These are phyloP conservation scores for Xerocomellus amylosporus DNA, from an alignment of 768 basidiomycete genomes.

Conservation along the genomic window DNA sequence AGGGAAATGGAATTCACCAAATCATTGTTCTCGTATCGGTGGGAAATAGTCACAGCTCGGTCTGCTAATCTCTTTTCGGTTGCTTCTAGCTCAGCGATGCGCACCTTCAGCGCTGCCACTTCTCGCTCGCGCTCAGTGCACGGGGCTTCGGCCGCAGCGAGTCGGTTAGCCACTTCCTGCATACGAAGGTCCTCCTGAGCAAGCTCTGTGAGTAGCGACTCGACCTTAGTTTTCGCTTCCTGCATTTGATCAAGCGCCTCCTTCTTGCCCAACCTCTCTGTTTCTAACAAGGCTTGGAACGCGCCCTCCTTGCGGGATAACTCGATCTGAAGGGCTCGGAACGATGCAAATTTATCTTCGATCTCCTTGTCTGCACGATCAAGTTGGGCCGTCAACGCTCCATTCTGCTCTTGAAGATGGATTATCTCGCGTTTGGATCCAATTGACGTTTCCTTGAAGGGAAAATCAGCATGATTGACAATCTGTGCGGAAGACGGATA, in stretches of 20 bases:
- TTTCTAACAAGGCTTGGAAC: conserved; percentile 21
- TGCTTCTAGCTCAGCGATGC: conserved; percentile 28
- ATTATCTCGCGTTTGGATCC: conserved; percentile 17
- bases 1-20: conserved; percentile 38
- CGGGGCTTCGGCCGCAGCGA: conserved; percentile 23
- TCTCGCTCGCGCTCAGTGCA: conserved; percentile 31
- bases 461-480: background rate
- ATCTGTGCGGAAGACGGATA: background rate
- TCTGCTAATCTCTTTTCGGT: conserved; percentile 27
- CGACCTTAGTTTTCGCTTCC: conserved; percentile 18
- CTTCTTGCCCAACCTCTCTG: conserved; percentile 20
- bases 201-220: conserved; percentile 24
- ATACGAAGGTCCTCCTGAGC: conserved; percentile 17
- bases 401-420: conserved; percentile 24
- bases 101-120: conserved; percentile 15
- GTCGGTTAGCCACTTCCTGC: conserved; percentile 22
- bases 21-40: conserved; percentile 44
- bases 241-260: conserved; percentile 19
- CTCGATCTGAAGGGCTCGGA: conserved; percentile 21
- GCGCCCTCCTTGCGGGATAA: conserved; percentile 27
- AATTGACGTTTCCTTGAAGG: conserved; percentile 14
- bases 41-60: conserved; percentile 27
- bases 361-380: conserved; percentile 10
- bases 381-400: conserved; percentile 11
- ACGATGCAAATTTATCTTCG: conserved; percentile 8